Evolutionary conservation across 2,329 filamentous ascomycete genomes (phyloP), one percentile per base, ranked within the genome.

Genomic region (Colletotrichum scovillei): DNA sequence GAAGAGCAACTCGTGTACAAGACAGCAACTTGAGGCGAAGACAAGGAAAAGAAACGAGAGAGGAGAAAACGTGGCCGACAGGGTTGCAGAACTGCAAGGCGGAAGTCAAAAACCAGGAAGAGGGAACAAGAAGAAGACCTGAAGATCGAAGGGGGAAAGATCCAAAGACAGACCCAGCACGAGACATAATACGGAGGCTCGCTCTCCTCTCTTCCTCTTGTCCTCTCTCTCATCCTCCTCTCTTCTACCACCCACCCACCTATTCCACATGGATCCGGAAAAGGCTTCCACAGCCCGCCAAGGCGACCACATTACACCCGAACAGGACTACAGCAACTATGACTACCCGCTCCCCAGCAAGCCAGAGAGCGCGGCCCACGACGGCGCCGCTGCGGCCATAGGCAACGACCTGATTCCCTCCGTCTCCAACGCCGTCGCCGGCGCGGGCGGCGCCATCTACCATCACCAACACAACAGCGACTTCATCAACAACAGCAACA

Each of bases 351-450:
- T 73, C 28, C 71, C 71, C 28, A 58, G 22, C 67, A 73, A 73
- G 67, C 49, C 28, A 35, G 71, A 73, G 55, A 65, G 60, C 46
- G 71, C 71, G 5, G 71, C 71, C 8, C 67, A 70, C 60, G 49
- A 73, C 35, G 71, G 67, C 49, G 58, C 59, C n/a, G 67, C 67
- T 22, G 67, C 71, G 11, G 55, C 38, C 55, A 19, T 71, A 3
- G 71, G 71, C 19, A 73, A 73, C 67, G 71, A 73, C 56, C 60
- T 73, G 67, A 73, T 73, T 38, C 71, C 71, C 19, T 73, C 67
- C 28, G 71, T 73, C 35, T 73, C 71, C 35, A 71, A 73, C 38
- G 71, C 71, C 60, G 28, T 73, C 26, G 71, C 67, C 60, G 24
- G 32, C 32, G 32, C 63, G 9, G 30, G 63, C 49, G 38, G 38